Conservation (phyloP, 768 basidiomycete species). For the Suillus sp. region DNA sequence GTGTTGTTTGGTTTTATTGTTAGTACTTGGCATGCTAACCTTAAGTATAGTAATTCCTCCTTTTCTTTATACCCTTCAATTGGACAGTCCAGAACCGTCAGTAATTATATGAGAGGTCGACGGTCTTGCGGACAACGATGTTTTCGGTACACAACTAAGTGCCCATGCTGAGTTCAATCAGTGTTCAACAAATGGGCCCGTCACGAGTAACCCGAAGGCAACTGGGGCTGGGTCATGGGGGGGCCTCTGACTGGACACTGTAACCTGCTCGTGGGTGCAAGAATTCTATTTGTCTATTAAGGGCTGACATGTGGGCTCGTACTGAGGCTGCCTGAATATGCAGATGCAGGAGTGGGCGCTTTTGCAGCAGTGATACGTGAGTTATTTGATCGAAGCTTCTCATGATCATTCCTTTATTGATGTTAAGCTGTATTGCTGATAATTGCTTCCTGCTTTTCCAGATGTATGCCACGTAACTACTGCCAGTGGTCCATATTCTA, state of each 20-base stretch:
- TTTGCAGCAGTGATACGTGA: constrained; percentile 34
- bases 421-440: not conserved
- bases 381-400: constrained; percentile 33
- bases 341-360: constrained; percentile 37
- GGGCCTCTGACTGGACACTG: no score
- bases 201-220: no score
- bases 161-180: no score
- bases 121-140: not conserved
- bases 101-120: no score
- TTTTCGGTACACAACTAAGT: not conserved
- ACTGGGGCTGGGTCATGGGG: no score
- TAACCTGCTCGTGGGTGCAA: no score
- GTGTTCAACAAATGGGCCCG: no score
- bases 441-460: constrained; percentile 8
- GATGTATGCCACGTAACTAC: not conserved
- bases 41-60: no score
- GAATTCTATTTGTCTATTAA: no score
- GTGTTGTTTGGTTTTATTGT: constrained; percentile 22
- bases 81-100: not conserved
- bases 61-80: no score
- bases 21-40: constrained; percentile 20
- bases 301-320: constrained; percentile 29
- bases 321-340: constrained; percentile 37
- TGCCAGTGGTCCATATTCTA: not conserved
- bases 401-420: not conserved